phyloP scores from a whole-genome alignment of 139 green algal species.

The Coelastrella sp. region DNA sequence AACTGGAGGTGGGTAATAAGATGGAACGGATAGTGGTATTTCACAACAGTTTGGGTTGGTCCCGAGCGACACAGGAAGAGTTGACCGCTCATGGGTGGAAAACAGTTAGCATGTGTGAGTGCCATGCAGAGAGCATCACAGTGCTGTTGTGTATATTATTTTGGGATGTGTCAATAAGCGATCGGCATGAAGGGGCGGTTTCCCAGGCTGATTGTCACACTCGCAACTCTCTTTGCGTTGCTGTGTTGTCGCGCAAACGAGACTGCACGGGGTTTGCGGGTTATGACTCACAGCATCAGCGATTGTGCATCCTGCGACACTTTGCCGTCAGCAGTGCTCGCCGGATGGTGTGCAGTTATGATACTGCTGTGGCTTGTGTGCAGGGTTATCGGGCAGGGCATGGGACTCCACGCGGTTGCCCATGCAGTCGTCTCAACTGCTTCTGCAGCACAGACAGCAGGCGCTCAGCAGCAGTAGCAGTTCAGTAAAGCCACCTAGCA shows the following conservation, averaged over 20 bases:
- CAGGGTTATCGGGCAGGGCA: conserved; percentile 32
- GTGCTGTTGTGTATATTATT: not conserved
- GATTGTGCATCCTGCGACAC: no score
- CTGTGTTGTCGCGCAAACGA: not conserved
- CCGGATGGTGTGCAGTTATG: not conserved
- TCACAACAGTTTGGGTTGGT: not conserved
- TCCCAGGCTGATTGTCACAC: not conserved
- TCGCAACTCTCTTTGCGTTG: not conserved
- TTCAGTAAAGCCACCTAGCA: not conserved
- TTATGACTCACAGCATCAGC: not conserved
- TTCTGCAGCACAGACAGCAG: conserved; percentile 24
- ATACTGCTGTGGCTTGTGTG: not conserved
- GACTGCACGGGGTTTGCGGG: not conserved
- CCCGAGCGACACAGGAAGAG: not conserved
- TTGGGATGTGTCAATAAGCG: no score
- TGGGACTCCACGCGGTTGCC: conserved; percentile 28
- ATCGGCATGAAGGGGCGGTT: no score
- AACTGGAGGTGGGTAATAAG: conserved; percentile 6
- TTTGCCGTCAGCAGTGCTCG: no score
- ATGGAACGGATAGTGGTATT: not conserved
- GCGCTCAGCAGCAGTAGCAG: conserved; percentile 2
- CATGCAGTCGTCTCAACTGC: not conserved
- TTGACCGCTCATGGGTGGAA: not conserved
- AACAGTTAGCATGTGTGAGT: not conserved
- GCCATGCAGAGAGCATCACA: not conserved